Evolutionary conservation across 805 yeast species (phyloP).

Genomic region (Starmerella floricola): DNA sequence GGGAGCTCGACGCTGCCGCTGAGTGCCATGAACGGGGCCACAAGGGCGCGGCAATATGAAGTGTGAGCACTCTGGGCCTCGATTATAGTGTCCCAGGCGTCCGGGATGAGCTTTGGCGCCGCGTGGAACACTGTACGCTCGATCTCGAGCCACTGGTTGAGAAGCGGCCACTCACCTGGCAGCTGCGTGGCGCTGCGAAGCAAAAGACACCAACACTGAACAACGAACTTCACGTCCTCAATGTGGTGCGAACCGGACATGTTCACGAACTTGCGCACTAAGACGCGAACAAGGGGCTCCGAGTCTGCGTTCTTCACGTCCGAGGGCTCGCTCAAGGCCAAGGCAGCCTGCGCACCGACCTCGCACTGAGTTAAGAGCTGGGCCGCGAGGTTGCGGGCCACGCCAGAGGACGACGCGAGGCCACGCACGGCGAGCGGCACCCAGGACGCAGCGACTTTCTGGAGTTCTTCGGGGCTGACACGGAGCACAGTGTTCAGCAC

Average conservation of each 20-base stretch:
- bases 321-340: conserved; percentile 1
- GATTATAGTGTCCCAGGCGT: conserved; percentile 15
- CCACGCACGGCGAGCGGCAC: conserved; percentile 12
- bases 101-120: conserved; percentile 4
- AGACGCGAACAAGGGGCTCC: conserved; percentile 1
- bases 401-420: conserved; percentile 4
- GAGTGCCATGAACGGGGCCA: conserved; percentile 9
- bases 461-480: background rate
- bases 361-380: background rate
- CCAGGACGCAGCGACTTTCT: conserved; percentile 1
- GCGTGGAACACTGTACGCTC: conserved; percentile 9
- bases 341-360: background rate
- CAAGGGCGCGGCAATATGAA: conserved; percentile 2
- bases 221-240: conserved; percentile 3
- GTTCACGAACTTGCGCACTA: conserved; percentile 1
- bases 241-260: background rate
- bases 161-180: conserved; percentile 5
- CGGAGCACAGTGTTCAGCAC: background rate
- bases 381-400: conserved; percentile 2
- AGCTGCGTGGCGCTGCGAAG: background rate
- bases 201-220: conserved; percentile 3
- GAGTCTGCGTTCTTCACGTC: background rate
- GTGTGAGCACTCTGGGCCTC: conserved; percentile 6
- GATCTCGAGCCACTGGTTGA: conserved; percentile 16
- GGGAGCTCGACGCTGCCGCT: background rate